These are phyloP conservation scores for Plectosphaerella plurivora DNA, from an alignment of 2,329 filamentous ascomycete genomes.

Conservation along the genomic window DNA sequence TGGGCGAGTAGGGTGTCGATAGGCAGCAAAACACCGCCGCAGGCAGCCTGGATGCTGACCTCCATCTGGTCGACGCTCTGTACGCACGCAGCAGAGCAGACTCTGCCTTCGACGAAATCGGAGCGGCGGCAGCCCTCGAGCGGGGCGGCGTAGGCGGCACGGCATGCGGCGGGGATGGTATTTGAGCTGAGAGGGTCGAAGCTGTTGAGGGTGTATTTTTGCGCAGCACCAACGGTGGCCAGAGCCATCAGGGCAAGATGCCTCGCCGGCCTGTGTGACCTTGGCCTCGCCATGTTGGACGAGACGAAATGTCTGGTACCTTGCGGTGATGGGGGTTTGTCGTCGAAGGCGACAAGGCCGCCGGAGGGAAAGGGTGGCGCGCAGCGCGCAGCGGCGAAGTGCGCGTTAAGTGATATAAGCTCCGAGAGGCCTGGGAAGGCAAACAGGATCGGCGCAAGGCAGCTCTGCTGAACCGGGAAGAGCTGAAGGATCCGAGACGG, in stretches of 20 bases:
- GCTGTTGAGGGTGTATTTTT: conserved; percentile 23
- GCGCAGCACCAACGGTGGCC: conserved; percentile 4
- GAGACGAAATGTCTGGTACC: neutral
- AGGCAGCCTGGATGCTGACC: conserved; percentile 20
- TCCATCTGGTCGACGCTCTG: conserved; percentile 21
- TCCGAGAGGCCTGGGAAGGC: neutral
- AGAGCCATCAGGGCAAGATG: conserved; percentile 6
- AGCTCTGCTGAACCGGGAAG: neutral
- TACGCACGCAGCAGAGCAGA: conserved; percentile 33
- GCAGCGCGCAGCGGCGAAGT: neutral
- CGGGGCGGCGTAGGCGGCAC: conserved; percentile 35
- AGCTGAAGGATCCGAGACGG: conserved; percentile 8
- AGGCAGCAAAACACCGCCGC: conserved; percentile 16
- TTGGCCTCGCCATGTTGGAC: conserved; percentile 5
- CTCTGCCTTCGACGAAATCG: conserved; percentile 29
- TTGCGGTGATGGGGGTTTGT: neutral
- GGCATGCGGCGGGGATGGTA: conserved; percentile 30
- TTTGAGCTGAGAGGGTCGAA: conserved; percentile 34
- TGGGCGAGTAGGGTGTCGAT: conserved; percentile 29
- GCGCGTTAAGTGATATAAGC: neutral
- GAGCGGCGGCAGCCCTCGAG: conserved; percentile 28
- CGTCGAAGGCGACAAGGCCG: neutral
- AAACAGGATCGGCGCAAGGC: neutral
- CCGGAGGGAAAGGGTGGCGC: neutral
- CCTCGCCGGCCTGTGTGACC: neutral